Evolutionary conservation across 2,329 filamentous ascomycete genomes (phyloP).

Genomic region (Sclerotinia borealis): DNA sequence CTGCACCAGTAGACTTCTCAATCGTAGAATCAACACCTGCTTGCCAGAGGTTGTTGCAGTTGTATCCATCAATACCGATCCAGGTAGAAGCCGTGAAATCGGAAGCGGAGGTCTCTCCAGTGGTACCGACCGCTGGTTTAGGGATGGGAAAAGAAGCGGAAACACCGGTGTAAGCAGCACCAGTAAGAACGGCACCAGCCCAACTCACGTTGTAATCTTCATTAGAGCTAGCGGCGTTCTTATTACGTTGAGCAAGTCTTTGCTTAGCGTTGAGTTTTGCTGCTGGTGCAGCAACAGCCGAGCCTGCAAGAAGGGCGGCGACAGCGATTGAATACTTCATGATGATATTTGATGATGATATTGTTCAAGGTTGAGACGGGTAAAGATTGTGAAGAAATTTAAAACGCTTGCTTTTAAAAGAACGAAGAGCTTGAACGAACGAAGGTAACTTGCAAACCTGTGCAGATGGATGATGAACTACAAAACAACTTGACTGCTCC

Average conservation of each 20-base stretch:
- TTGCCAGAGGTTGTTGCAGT: constrained; percentile 46
- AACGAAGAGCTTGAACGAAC: neutral
- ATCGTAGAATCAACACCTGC: constrained; percentile 46
- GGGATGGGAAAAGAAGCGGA: constrained; percentile 36
- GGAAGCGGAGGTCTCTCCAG: constrained; percentile 26
- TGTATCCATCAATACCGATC: constrained; percentile 59
- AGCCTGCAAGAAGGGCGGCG: neutral
- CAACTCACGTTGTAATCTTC: constrained; percentile 30
- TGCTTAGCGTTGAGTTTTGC: neutral
- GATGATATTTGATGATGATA: neutral
- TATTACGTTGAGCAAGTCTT: neutral
- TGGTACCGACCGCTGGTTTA: constrained; percentile 7
- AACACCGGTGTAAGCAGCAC: constrained; percentile 33
- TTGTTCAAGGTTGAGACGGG: neutral
- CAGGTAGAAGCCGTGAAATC: constrained; percentile 38
- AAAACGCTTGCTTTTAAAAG: neutral
- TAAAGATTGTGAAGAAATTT: neutral
- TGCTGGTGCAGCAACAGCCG: neutral
- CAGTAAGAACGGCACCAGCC: constrained; percentile 36
- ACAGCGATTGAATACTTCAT: neutral
- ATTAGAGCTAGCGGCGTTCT: neutral
- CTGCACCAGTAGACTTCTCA: constrained; percentile 22
- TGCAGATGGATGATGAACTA: neutral
- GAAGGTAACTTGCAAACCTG: neutral
- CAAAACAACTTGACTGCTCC: neutral